Evolutionary conservation across 441 rosid species (phyloP), one percentile per base, ranked within the genome.

Genomic region (Gossypium davidsonii): DNA sequence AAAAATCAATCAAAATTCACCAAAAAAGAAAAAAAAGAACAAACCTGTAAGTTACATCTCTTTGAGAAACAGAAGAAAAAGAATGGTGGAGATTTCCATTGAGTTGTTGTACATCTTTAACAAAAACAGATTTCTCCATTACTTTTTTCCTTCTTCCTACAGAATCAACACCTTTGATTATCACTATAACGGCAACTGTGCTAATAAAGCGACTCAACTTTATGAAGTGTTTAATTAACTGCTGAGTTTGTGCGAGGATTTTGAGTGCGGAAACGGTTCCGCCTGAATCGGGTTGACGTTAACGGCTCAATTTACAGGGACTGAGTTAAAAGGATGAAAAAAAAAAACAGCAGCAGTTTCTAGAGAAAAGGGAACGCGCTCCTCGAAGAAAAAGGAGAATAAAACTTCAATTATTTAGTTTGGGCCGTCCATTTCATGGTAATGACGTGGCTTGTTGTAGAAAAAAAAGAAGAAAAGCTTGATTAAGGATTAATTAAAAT

Each of bases 21-120:
- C 66, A n/a, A 28, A 31, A 18, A 60, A 58, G 57, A 28, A 42
- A 9, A 44, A n/a, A 53, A 62, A 56, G 34, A 49, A 12, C 18
- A 21, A 52, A 87, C 93, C 93, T 84, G 89, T 89, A 89, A 75
- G 77, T 82, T 48, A 87, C 91, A 75, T 87, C 84, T 70, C 85
- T 81, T 25, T 76, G 86, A 52, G 93, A 89, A 78, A 58, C 73
- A 51, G 85, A 79, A 46, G 87, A 79, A 73, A 76, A 69, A 14
- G 83, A 84, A 70, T 76, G 74, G 56, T 46, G 48, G 18, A 60
- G 81, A 78, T 75, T 79, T 20, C 81, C 82, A 70, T 78, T 71
- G 17, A 76, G 42, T 25, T 68, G 65, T 34, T 68, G 78, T 67
- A 26, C 70, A 18, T 66, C 84, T 39, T 42, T 60, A 10, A 70